phyloP scores from a whole-genome alignment of 2,329 filamentous ascomycete genomes.

The Paraconiothyrium brasiliense region DNA sequence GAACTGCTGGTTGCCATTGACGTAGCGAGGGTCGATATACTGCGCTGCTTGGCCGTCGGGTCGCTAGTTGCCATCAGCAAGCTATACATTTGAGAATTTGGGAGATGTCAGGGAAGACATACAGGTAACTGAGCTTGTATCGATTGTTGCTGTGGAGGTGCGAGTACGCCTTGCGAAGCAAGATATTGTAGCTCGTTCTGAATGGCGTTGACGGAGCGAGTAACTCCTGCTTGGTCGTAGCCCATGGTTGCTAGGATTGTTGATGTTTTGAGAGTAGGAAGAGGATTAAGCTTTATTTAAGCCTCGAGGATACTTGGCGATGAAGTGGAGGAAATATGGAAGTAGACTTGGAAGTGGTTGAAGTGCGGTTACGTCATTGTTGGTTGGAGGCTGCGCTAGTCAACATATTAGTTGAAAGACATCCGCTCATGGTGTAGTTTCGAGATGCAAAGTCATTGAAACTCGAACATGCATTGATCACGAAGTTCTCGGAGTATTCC shows the following conservation, averaged over 20 bases:
- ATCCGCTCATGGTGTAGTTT: neutral
- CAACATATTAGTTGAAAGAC: neutral
- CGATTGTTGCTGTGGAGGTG: conserved; percentile 6
- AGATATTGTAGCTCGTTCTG: conserved; percentile 11
- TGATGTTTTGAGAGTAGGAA: neutral
- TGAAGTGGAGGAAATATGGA: neutral
- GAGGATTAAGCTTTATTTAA: neutral
- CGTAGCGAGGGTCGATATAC: conserved; percentile 8
- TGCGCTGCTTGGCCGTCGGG: conserved; percentile 2
- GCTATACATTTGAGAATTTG: neutral
- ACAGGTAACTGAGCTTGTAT: conserved; percentile 8
- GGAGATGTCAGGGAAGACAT: neutral
- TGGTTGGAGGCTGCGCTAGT: neutral
- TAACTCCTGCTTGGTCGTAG: conserved; percentile 11
- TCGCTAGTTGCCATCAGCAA: neutral
- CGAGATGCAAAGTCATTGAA: neutral
- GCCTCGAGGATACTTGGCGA: conserved; percentile 3
- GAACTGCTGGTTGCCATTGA: conserved; percentile 4
- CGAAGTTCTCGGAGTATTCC: neutral
- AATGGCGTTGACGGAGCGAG: conserved; percentile 6
- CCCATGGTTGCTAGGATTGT: neutral
- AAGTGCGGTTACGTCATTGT: conserved; percentile 6
- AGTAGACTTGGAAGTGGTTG: neutral
- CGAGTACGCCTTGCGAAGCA: conserved; percentile 2
- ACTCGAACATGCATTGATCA: neutral